Evolutionary conservation across 257 asterid species (phyloP), one percentile per base, ranked within the genome.

Genomic region (Solanum sitiens): DNA sequence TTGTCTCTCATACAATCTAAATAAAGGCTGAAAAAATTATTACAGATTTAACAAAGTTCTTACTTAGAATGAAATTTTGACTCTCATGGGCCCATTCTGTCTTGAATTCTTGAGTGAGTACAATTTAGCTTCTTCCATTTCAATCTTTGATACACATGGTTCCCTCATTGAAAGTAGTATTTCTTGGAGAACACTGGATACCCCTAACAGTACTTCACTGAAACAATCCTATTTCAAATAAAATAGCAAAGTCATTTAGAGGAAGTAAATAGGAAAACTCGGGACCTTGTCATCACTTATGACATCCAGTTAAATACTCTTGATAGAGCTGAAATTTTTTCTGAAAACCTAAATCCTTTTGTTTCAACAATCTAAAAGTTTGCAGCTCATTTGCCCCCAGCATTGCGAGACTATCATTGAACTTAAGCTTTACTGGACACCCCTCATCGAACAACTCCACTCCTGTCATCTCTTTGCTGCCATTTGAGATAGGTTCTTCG

Each of bases 361-460:
- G 89, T 92, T 91, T 95, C 89, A 95, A 86, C 79, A 44, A 77
- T 87, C 85, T 88, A 73, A 88, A 91, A 13, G 85, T 67, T 83
- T 93, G 93, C 89, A 93, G 87, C 88, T 90, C 96, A 79, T 88
- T 93, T 5, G 87, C 85, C 87, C 92, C 94, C 65, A 89, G 91
- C 9, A 70, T 47, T 27, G 83, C 1, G 75, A 53, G 18, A 25
- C 61, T 37, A 47, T 89, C 90, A 67, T 89, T 89, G 85, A 94
- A 94, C 72, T 90, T 90, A 90, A 95, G 86, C 45, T 89, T 92
- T 61, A 93, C 63, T 8, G 96, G 98, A 88, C 96, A 94, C 83
- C 93, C 95, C 71, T 79, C 88, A 86, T 93, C 93, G 71, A 94
- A 93, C 18, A 94, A 87, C 87, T 94, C 93, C 20, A 80, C 79